These are phyloP conservation scores for Arbutus unedo DNA, from an alignment of 148 eudicot genomes.

Conservation along the genomic window DNA sequence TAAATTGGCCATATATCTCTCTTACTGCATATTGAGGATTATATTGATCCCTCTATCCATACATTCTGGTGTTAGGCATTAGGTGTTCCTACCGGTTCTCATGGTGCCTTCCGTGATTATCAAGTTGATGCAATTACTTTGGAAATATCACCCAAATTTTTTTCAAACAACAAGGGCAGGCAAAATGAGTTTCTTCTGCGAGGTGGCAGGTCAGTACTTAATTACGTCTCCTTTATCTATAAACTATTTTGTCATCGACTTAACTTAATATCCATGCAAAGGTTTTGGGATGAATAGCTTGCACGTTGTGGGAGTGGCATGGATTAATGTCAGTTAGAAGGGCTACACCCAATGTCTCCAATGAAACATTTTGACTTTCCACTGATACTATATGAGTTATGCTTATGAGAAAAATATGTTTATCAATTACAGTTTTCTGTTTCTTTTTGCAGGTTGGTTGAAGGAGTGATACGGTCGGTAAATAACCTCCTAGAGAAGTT, in stretches of 20 bases:
- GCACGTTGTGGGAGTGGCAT: background rate
- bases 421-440: background rate
- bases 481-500: slow-evolving; percentile 97
- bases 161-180: slow-evolving; percentile 40
- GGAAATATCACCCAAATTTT: slow-evolving; percentile 57
- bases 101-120: slow-evolving; percentile 97
- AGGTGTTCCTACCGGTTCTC: slow-evolving; percentile 95
- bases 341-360: background rate
- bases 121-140: slow-evolving; percentile 94
- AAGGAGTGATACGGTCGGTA: slow-evolving; percentile 75
- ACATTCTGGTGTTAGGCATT: slow-evolving; percentile 51
- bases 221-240: background rate
- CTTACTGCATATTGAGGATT: background rate
- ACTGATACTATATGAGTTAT: background rate
- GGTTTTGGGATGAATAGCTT: background rate
- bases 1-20: background rate
- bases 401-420: background rate
- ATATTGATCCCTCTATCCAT: background rate
- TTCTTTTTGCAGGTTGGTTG: slow-evolving; percentile 67
- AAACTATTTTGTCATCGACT: background rate
- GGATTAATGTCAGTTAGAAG: background rate
- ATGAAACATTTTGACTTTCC: background rate
- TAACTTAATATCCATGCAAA: slow-evolving; percentile 9
- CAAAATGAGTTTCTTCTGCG: slow-evolving; percentile 60
- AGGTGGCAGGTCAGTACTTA: slow-evolving; percentile 65